These are phyloP conservation scores for Tolypocladium amazonense DNA, from an alignment of 2,329 filamentous ascomycete genomes.

Conservation along the genomic window DNA sequence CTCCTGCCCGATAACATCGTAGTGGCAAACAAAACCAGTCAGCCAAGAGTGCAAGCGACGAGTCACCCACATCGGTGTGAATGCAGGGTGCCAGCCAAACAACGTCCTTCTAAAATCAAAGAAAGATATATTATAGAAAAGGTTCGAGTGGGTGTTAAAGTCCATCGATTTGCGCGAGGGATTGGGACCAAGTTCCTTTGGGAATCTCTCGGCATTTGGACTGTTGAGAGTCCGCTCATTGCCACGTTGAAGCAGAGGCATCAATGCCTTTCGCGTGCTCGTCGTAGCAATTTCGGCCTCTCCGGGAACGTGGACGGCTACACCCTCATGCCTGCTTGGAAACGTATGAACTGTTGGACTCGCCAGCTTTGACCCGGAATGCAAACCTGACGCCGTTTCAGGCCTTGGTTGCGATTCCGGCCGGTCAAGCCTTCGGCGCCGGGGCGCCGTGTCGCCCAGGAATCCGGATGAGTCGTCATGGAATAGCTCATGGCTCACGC, in stretches of 20 bases:
- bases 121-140: neutral
- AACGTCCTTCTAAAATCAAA: neutral
- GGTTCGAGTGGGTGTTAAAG: neutral
- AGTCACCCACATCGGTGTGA: neutral
- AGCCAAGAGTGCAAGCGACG: neutral
- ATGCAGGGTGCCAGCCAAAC: neutral
- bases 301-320: neutral
- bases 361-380: neutral
- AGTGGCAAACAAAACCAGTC: neutral
- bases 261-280: neutral
- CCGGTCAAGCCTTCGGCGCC: neutral
- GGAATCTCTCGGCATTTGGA: neutral
- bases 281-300: neutral
- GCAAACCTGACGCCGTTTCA: neutral
- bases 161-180: neutral
- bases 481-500: neutral
- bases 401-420: neutral
- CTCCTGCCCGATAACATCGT: neutral
- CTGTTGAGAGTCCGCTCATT: neutral
- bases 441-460: neutral
- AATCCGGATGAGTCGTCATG: neutral
- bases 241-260: neutral
- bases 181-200: neutral
- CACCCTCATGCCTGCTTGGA: neutral
- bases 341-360: neutral